These are phyloP conservation scores for Debaryomycetaceae sp. DNA, from an alignment of 1,139 yeast species.

Conservation along the genomic window DNA sequence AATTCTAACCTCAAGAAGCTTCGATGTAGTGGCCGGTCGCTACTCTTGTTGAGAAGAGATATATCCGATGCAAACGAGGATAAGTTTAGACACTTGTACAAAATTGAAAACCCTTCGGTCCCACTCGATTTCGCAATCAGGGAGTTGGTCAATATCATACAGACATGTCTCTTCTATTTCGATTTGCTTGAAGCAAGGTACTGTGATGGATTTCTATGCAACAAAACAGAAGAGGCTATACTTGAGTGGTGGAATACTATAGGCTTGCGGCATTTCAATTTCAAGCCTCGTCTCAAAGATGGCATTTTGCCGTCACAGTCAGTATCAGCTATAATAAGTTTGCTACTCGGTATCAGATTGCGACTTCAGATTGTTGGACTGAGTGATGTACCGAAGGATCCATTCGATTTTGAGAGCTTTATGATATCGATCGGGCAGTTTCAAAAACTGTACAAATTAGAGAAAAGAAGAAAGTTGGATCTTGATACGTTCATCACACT, in stretches of 20 bases:
- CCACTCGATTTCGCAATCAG: conserved; percentile 67
- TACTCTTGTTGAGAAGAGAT: conserved; percentile 55
- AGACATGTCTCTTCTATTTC: conserved; percentile 74
- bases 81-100: conserved; percentile 76
- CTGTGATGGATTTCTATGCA: conserved; percentile 84
- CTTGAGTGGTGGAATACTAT: conserved; percentile 78
- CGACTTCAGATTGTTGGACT: conserved; percentile 66
- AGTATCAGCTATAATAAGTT: conserved; percentile 60
- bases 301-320: conserved; percentile 64
- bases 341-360: conserved; percentile 62
- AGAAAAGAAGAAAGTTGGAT: conserved; percentile 59
- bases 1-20: conserved; percentile 75
- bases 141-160: conserved; percentile 72
- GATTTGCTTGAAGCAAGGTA: conserved; percentile 63
- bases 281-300: conserved; percentile 41
- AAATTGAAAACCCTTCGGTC: conserved; percentile 41
- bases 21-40: conserved; percentile 83
- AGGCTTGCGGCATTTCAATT: conserved; percentile 61
- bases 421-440: conserved; percentile 57
- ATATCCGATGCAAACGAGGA: conserved; percentile 80
- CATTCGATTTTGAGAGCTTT: conserved; percentile 70
- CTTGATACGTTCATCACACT: conserved; percentile 59
- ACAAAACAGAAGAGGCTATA: conserved; percentile 69
- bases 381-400: conserved; percentile 82
- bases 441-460: conserved; percentile 59